Base-by-base conservation (phyloP, 1,284 basidiomycete species). In the Ustilago tritici region DNA sequence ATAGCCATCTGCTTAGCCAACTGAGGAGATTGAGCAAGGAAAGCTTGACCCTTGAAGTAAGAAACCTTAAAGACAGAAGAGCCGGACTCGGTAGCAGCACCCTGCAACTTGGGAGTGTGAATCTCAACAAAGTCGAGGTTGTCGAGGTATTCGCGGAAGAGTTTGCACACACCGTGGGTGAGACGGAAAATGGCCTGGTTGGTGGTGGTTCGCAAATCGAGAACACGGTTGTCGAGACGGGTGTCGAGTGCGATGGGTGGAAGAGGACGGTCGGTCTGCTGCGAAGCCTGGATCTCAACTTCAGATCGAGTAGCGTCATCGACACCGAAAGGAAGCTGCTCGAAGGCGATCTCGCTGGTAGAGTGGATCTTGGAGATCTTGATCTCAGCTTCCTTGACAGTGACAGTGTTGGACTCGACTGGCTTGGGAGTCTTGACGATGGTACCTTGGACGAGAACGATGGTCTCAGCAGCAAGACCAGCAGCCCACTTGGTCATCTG, bases 1-100 rank as follows among this genome's bases (percentile, higher is more conserved):
- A 99, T 99, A 70, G 93, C 94, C 97, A 99, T 99, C 88, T 99
- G 97, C 88, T 99, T 99, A 56, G 94, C 94, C 15, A 99, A 89
- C 87, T 99, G 97, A 50, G 97, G 97, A 56, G 92, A 94, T 87
- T 99, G 97, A 8, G 97, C 97, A 34, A 99, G 90, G 89, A 91
- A 99, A 1, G 97, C 97, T 78, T 88, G 90, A 43, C 93, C 94
- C 93, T 98, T 98, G 89, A 99, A 99, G 88, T 99, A 99, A 84
- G 91, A 90, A 60, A 99, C 95, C 89, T 95, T 95, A 90, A 99
- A 99, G 46, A 99, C 97, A 40, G 92, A 93, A 19, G 97, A 93
- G 14, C 97, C 97, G 40, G 92, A 94, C 88, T 99, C 97, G 8
- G 97, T 98, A 7, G 97, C 96, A 34, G 96, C 93, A 55, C 94